Evolutionary conservation across 2,329 filamentous ascomycete species (phyloP).

Genomic region (Monilinia vaccinii-corymbosi): DNA sequence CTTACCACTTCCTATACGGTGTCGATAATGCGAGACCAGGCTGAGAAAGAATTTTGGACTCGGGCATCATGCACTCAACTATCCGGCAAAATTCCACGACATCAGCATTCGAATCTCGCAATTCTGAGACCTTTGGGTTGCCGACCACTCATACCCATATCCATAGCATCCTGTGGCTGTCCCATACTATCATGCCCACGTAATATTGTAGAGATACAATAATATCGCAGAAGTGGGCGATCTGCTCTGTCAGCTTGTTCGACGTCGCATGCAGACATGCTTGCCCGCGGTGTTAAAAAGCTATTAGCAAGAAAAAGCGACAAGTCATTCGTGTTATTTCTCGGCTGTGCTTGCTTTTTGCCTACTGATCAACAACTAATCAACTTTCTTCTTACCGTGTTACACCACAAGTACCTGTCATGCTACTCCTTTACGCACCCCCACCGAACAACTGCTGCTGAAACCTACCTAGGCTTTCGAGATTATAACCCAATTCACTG

Average conservation of each 20-base stretch:
- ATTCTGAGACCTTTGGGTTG: slow-evolving; percentile 12
- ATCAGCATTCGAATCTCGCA: slow-evolving; percentile 7
- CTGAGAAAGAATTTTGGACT: slow-evolving; percentile 10
- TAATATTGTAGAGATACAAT: slow-evolving; percentile 11
- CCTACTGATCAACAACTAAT: slow-evolving; percentile 5
- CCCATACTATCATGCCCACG: slow-evolving; percentile 8
- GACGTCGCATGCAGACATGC: slow-evolving; percentile 22
- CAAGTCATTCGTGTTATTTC: slow-evolving; percentile 10
- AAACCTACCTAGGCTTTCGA: slow-evolving; percentile 10
- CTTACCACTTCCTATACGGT: not conserved
- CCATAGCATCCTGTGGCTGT: slow-evolving; percentile 20
- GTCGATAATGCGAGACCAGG: slow-evolving; percentile 6
- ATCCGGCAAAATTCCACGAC: slow-evolving; percentile 21
- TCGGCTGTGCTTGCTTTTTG: slow-evolving; percentile 15
- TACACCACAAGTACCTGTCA: slow-evolving; percentile 14
- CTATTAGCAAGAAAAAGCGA: slow-evolving; percentile 9
- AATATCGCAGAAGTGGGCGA: slow-evolving; percentile 3
- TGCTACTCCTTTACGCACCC: slow-evolving; percentile 14
- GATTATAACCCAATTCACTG: slow-evolving; percentile 3
- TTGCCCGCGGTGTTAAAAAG: slow-evolving; percentile 9
- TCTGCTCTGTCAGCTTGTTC: slow-evolving; percentile 18
- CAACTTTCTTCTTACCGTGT: slow-evolving; percentile 6
- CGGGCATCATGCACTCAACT: slow-evolving; percentile 15
- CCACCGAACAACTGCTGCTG: slow-evolving; percentile 15
- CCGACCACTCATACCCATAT: slow-evolving; percentile 7